Evolutionary conservation across 2,329 filamentous ascomycete species (phyloP), one percentile per base, ranked within the genome.

Genomic region (Trichoderma gracile): DNA sequence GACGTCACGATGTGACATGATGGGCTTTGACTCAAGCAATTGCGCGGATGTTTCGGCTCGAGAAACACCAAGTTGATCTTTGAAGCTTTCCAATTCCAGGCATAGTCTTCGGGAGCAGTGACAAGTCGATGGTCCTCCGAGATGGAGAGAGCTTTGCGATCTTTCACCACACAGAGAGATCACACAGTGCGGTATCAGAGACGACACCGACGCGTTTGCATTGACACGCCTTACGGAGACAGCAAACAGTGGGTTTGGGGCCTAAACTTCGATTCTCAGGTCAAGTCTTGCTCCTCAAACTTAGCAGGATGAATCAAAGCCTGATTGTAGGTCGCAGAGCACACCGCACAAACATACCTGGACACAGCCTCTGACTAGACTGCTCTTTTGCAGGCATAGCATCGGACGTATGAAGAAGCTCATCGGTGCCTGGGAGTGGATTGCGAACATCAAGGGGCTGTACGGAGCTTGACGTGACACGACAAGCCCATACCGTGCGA

Each of bases 1-100:
- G 19, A 54, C 59, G 59, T 62, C 59, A 62, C 59, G 49, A 54
- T 62, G 59, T 43, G 59, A 62, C 59, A 46, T 62, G 19, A 42
- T 54, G 40, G 40, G 40, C 40, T 54, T 38, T 46, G 59, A 46
- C 45, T 45, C 38, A 19, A 38, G 49, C 49, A 40, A 62, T 17
- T 9, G 30, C 38, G 46, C 59, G 59, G 59, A 62, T 62, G 49
- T 46, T 46, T 62, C 59, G 59, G 59, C 59, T 62, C 40, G 23
- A n/a, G 21, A 25, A 38, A 62, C 47, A 19, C 59, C 49, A 54
- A 62, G 46, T n/a, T 10, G n/a, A 40, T 45, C 21, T 46, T 33
- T 54, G 21, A 33, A 40, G 15, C 6, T 45, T 46, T 46, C 59
- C 49, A 38, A n/a, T 46, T 62, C 38, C 23, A 62, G 59, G 9